Percentiles rank a stretch among this genome's conserved stretches.
Evolutionary conservation across 129 eudicot species (phyloP).

Genomic region (Arctium minus): DNA sequence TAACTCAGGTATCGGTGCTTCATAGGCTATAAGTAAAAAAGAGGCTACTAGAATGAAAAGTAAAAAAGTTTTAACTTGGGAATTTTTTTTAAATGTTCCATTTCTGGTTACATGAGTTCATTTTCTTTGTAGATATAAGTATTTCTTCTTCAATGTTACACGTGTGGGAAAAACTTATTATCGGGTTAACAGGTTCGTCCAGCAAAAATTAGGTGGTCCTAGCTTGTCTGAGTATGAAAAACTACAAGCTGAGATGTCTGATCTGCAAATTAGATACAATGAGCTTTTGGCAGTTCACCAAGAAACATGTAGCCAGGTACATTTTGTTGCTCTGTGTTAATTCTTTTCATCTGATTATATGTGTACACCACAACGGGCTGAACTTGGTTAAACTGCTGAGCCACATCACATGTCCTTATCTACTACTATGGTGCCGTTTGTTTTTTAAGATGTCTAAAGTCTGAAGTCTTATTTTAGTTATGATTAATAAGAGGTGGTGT

Average conservation of each 20-base stretch:
- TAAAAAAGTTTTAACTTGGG: neutral
- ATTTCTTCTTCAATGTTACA: neutral
- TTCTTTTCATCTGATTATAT: neutral
- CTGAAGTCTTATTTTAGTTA: too few relatives aligned
- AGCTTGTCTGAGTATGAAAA: slow-evolving; percentile 70
- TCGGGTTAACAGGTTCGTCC: slow-evolving; percentile 61
- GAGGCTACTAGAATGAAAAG: neutral
- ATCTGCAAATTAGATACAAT: slow-evolving; percentile 62
- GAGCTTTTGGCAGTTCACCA: slow-evolving; percentile 72
- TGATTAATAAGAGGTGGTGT: too few relatives aligned
- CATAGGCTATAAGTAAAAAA: neutral
- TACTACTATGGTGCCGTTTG: too few relatives aligned
- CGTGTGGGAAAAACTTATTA: neutral
- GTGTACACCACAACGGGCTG: neutral
- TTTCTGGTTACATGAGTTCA: neutral
- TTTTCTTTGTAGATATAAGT: neutral
- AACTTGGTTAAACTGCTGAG: neutral
- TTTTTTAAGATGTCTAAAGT: too few relatives aligned
- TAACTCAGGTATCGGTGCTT: neutral
- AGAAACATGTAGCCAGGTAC: slow-evolving; percentile 76
- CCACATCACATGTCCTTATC: neutral
- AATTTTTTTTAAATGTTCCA: neutral
- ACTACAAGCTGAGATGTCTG: slow-evolving; percentile 83
- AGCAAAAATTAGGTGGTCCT: slow-evolving; percentile 94
- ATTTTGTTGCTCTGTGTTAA: neutral